Conservation (phyloP, 2,329 filamentous ascomycete species). For the Aspergillus sp. region DNA sequence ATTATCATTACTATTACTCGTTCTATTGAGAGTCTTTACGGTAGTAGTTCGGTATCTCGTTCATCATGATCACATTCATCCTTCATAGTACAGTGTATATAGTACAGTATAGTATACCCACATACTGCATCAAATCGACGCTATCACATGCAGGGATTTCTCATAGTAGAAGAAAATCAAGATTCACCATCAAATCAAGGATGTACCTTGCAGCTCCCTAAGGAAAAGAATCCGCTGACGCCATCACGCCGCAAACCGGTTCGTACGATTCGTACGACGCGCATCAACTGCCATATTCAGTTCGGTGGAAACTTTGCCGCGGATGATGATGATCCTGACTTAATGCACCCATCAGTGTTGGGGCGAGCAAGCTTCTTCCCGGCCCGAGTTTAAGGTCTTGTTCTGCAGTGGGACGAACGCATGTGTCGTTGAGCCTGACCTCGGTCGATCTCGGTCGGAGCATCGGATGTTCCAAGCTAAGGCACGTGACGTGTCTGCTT, state of each 20-base stretch:
- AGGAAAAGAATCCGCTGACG: background rate
- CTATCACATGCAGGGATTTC: background rate
- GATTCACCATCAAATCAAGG: background rate
- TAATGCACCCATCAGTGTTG: too few species aligned
- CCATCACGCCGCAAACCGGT: background rate
- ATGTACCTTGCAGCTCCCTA: background rate
- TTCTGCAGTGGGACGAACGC: background rate
- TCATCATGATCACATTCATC: too few species aligned
- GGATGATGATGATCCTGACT: background rate
- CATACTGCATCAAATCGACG: too few species aligned
- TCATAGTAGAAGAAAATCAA: background rate
- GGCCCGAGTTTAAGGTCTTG: background rate
- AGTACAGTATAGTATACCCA: too few species aligned
- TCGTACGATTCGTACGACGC: background rate
- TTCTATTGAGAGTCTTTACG: too few species aligned
- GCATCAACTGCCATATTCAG: background rate
- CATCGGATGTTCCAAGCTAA: background rate
- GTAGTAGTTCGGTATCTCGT: too few species aligned
- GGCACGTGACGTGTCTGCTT: background rate
- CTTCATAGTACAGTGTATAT: too few species aligned
- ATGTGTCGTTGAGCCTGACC: background rate
- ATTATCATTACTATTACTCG: too few species aligned
- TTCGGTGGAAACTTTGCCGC: background rate
- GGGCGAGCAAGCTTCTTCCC: background rate
- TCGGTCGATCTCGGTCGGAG: background rate